Percentiles rank a stretch among this genome's conserved stretches.
These are phyloP conservation scores for Nakataea oryzae DNA, from an alignment of 2,329 filamentous ascomycete species.

Conservation along the genomic window DNA sequence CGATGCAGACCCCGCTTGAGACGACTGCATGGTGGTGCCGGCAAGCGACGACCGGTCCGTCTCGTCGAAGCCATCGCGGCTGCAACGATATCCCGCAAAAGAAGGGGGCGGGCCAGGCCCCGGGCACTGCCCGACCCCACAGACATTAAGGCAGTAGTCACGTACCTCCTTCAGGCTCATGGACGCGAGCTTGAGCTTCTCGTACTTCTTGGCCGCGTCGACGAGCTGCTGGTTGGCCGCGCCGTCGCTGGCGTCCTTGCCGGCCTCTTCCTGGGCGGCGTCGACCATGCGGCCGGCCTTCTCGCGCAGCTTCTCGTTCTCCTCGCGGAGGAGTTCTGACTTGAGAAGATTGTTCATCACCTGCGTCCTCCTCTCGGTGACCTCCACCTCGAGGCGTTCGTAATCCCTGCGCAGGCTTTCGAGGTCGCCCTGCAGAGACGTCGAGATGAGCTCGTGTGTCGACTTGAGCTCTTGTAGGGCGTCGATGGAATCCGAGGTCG, in stretches of 20 bases:
- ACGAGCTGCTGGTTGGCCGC: conserved; percentile 24
- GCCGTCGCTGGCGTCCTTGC: conserved; percentile 19
- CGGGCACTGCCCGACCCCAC: too few relatives aligned
- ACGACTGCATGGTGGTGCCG: too few relatives aligned
- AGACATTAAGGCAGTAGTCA: not conserved
- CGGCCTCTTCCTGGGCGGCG: conserved; percentile 19
- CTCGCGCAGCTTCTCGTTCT: conserved; percentile 41
- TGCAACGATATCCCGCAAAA: not conserved
- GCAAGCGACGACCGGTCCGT: not conserved
- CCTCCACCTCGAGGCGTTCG: conserved; percentile 36
- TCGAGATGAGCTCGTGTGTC: conserved; percentile 46
- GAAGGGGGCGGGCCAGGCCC: too few relatives aligned
- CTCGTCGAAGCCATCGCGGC: not conserved
- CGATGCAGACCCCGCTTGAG: not conserved
- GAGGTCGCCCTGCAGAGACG: conserved; percentile 48
- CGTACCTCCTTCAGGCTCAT: conserved; percentile 46
- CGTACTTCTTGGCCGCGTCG: conserved; percentile 35
- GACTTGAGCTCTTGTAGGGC: conserved; percentile 48
- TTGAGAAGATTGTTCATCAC: conserved; percentile 45
- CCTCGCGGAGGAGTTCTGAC: conserved; percentile 26
- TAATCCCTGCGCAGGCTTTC: conserved; percentile 42
- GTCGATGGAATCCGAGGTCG: conserved; percentile 41
- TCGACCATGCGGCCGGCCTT: conserved; percentile 19
- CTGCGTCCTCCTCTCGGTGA: conserved; percentile 47
- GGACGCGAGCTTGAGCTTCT: conserved; percentile 44